Evolutionary conservation across 2,329 filamentous ascomycete species (phyloP), one percentile per base, ranked within the genome.

Genomic region (Magnaporthiopsis incrustans): DNA sequence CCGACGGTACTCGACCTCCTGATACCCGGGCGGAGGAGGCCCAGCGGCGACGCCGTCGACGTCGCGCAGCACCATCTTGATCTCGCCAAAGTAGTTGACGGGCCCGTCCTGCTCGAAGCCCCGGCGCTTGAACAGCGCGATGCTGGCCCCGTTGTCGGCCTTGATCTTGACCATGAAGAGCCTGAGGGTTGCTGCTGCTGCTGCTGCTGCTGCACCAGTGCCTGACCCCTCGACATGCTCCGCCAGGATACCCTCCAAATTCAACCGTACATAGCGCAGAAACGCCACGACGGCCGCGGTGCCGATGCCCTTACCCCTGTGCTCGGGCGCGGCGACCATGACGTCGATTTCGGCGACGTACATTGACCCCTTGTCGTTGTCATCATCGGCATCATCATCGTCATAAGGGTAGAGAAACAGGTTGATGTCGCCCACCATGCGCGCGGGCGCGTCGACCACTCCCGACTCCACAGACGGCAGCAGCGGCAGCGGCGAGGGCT

Each of bases 261-360:
- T 79, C 1, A 72, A 72, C 5, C 79, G 68, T 7, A 97, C 79
- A 71, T 92, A 98, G 59, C 79, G 75, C 61, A 97, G 71, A 64
- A 98, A 89, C 0, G 85, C 77, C 3, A 85, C 72, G 1, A 97
- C 79, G 0, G 89, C 85, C 0, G 84, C 83, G 6, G 81, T 78
- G 0, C 91, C 92, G 8, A 86, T 77, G 0, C 92, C 92, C 10
- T 79, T 77, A 0, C 88, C 79, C 30, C 88, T 85, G 35, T 85
- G 77, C 0, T 73, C 71, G 5, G 76, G 76, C 1, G 79, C 77
- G 0, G 92, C 92, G 66, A 97, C 87, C 92, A 97, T 96, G 67
- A 97, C 84, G 74, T 96, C 91, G 8, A 97, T 76, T 72, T 96
- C 92, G 30, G 90, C 92, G 4, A 89, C 75, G 65, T 76, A 74